Percentiles rank a stretch among this genome's conserved stretches.
phyloP scores from a whole-genome alignment of 208 protist species.

The Crithidia sp. region DNA sequence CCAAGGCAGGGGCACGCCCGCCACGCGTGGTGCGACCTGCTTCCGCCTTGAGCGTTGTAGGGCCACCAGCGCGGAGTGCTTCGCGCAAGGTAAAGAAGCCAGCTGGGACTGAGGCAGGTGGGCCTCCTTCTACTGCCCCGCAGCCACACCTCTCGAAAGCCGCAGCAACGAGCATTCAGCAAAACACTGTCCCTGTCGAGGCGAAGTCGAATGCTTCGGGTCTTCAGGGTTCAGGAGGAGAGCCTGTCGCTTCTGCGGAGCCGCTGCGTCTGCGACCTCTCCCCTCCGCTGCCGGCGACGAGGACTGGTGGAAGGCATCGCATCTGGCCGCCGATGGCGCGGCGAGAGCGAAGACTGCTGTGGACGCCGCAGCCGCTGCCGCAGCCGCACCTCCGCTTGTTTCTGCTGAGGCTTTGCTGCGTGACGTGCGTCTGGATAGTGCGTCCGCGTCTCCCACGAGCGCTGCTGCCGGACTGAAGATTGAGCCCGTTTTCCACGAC shows the following conservation, averaged over 20 bases:
- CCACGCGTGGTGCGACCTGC: constrained; percentile 8
- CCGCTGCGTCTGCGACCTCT: constrained; percentile 15
- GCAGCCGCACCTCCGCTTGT: constrained; percentile 17
- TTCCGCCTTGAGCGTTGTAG: not conserved
- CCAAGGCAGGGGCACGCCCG: constrained; percentile 33
- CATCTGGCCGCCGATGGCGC: not conserved
- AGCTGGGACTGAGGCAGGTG: not conserved
- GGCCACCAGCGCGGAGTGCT: not conserved
- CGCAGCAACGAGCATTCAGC: too few relatives aligned
- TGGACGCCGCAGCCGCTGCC: not conserved
- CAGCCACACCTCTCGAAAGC: too few relatives aligned
- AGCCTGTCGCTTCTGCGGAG: not conserved
- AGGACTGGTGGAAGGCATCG: constrained; percentile 2
- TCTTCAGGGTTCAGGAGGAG: not conserved
- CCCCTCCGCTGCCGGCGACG: not conserved
- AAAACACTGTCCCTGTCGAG: not conserved
- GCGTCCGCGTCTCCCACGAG: not conserved
- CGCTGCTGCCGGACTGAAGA: not conserved
- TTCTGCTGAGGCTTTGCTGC: constrained; percentile 21
- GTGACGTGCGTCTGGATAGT: constrained; percentile 13
- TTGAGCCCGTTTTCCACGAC: constrained; percentile 18
- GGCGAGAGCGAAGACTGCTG: not conserved
- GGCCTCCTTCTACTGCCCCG: too few relatives aligned
- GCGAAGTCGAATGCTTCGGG: not conserved
- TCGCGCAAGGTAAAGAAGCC: not conserved